phyloP scores from a whole-genome alignment of 2,329 filamentous ascomycete genomes.

The Claviceps monticola region DNA sequence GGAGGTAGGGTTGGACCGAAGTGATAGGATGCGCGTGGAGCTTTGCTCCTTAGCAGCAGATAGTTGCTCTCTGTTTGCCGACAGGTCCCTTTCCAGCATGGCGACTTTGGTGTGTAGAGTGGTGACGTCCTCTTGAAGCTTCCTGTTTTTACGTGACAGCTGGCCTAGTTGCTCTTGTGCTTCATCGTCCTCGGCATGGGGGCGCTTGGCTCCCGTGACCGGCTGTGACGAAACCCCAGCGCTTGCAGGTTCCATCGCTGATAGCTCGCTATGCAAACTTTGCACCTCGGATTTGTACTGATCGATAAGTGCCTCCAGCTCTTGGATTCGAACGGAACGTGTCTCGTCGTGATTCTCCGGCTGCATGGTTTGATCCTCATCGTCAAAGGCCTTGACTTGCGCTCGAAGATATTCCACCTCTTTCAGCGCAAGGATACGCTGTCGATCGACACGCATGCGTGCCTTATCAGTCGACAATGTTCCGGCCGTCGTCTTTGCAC shows the following conservation, averaged over 20 bases:
- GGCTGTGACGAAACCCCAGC: conserved; percentile 19
- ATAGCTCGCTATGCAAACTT: conserved; percentile 59
- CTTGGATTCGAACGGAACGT: conserved; percentile 59
- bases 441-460: conserved; percentile 66
- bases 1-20: conserved; percentile 85
- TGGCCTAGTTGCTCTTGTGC: conserved; percentile 64
- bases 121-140: conserved; percentile 64
- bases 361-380: conserved; percentile 77
- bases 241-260: conserved; percentile 39
- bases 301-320: conserved; percentile 77
- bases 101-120: conserved; percentile 55
- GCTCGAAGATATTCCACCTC: conserved; percentile 90
- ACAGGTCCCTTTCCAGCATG: conserved; percentile 61
- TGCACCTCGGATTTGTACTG: conserved; percentile 74
- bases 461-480: conserved; percentile 47
- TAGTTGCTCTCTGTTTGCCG: conserved; percentile 60
- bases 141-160: conserved; percentile 74
- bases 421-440: conserved; percentile 72
- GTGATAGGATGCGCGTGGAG: conserved; percentile 68
- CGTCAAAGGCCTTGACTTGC: conserved; percentile 77
- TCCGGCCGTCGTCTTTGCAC: conserved; percentile 39
- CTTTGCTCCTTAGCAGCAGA: conserved; percentile 49
- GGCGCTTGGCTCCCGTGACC: conserved; percentile 46
- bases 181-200: conserved; percentile 46
- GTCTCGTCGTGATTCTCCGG: conserved; percentile 64